Conservation (phyloP, 345 rosid genomes). For the Garcia nutans region DNA sequence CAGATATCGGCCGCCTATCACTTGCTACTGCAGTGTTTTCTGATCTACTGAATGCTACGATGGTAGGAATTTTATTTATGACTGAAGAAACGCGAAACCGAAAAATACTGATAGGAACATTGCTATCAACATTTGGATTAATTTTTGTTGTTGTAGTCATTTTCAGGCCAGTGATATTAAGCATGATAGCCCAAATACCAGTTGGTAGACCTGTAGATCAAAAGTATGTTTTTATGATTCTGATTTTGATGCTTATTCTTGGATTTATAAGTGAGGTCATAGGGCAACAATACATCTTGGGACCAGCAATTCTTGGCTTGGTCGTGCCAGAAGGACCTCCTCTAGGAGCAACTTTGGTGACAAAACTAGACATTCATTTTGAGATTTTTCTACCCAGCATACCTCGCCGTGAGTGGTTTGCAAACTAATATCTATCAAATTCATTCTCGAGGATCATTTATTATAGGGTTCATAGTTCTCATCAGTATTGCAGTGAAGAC, state of each 20-base stretch:
- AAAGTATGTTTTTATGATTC: neutral
- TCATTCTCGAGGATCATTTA: neutral
- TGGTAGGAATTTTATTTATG: neutral
- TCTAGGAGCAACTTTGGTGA: conserved; percentile 9
- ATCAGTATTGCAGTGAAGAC: neutral
- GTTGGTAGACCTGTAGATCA: neutral
- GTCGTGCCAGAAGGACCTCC: conserved; percentile 17
- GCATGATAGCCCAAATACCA: neutral
- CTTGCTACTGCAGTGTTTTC: conserved; percentile 1
- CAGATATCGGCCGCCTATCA: conserved; percentile 15
- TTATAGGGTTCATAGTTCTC: neutral
- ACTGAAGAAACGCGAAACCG: neutral
- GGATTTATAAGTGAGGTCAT: conserved; percentile 6
- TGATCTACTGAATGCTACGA: neutral
- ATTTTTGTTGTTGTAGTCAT: neutral
- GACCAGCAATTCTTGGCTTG: conserved; percentile 13
- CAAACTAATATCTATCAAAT: neutral
- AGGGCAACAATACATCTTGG: conserved; percentile 14
- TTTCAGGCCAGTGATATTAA: neutral
- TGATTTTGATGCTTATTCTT: neutral
- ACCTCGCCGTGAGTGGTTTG: conserved; percentile 12
- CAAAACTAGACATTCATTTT: neutral
- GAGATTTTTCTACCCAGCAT: neutral
- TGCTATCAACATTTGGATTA: neutral
- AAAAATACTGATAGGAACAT: neutral